Conservation (phyloP, 164 flowering plant species). For the Euptelea pleiosperma region DNA sequence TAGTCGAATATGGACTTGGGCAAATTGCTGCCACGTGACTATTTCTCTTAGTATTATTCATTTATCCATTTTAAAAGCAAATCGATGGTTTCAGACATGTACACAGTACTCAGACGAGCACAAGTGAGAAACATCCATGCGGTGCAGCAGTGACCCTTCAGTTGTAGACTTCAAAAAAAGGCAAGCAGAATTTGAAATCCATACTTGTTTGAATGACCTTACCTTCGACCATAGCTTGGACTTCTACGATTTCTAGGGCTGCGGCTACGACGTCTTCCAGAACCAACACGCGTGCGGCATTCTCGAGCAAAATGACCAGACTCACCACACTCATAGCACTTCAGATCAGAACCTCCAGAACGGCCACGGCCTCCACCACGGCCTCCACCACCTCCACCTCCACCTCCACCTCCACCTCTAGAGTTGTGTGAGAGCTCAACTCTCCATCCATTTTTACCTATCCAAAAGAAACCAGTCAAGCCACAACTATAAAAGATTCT, state of each 20-base stretch:
- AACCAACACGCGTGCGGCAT: conserved; percentile 69
- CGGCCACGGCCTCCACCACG: conserved; percentile 71
- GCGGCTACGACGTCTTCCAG: conserved; percentile 82
- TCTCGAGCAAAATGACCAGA: conserved; percentile 97
- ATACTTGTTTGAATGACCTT: not conserved
- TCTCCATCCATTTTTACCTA: conserved; percentile 96
- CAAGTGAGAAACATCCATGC: no score
- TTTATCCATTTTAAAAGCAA: no score
- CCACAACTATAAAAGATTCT: not conserved
- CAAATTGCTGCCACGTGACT: no score
- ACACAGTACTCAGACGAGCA: no score
- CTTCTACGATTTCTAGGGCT: conserved; percentile 81
- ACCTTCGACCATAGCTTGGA: conserved; percentile 96
- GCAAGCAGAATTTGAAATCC: no score
- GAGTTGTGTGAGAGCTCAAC: conserved; percentile 92
- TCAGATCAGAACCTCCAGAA: conserved; percentile 78
- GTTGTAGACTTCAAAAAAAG: no score
- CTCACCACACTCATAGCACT: conserved; percentile 97
- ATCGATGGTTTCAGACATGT: no score
- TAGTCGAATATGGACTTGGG: no score
- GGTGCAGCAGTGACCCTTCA: no score
- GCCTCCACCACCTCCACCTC: conserved; percentile 46
- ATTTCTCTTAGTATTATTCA: no score
- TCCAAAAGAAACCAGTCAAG: conserved; percentile 2
- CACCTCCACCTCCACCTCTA: conserved; percentile 48